Evolutionary conservation across 2,329 filamentous ascomycete species (phyloP), one percentile per base, ranked within the genome.

Genomic region (Fusarium praegraminearum): DNA sequence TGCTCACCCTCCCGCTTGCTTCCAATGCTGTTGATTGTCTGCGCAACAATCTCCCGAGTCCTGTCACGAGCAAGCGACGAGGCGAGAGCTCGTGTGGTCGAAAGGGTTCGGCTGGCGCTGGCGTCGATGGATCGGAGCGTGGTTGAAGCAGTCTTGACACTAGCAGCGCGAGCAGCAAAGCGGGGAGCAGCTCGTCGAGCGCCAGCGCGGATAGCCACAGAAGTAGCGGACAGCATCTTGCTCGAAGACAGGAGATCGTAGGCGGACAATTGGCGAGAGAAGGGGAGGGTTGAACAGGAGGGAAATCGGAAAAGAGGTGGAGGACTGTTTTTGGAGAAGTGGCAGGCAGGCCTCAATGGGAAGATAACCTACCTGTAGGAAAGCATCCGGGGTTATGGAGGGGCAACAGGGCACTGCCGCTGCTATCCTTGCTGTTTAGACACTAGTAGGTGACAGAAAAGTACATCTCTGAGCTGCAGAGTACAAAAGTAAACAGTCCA

Each of bases 1-100:
- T 98, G 95, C 84, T 98, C 93, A 69, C 97, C 93, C 84, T 99
- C 95, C 66, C 95, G 87, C 87, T 97, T 97, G 69, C 94, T 97
- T 67, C 94, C 95, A 79, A 98, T 97, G 82, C 95, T 97, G 84
- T 93, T 97, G 73, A 98, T 87, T 64, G 97, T 88, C 77, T 77
- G 81, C 70, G 74, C 76, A 33, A 81, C 78, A 57, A 81, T 80
- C 69, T 81, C 79, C 50, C 76, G 75, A 46, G 72, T 77, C 41
- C 76, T 72, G 47, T 80, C 76, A 18, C 69, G 71, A 18, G 63
- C 52, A 8, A 73, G 72, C 12, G 67, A 54, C 10, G 69, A 59
- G 46, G 71, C 43, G 33, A 75, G 52, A 11, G 63, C 55, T 52
- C 66, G 69, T 20, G 65, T 60, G 50, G 61, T 73, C 26, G 77